Base-by-base conservation (phyloP, 2,329 filamentous ascomycete species). In the Monilinia aucupariae region DNA sequence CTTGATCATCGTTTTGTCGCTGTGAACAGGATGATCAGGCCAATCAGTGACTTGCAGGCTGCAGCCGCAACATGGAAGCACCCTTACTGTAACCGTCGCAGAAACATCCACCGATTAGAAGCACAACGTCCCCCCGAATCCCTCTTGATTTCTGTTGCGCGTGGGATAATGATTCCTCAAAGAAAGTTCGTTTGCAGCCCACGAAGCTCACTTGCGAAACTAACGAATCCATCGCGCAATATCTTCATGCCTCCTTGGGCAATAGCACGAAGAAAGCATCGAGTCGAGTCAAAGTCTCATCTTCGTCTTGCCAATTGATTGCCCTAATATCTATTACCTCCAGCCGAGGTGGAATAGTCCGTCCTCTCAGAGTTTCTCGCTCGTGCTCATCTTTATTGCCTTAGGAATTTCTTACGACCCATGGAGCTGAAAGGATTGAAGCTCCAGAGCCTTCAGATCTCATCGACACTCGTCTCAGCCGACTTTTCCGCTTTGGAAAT, bases 21-120 rank as follows among this genome's bases (percentile, higher is more conserved):
- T 47, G 27, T 34, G 53, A 22, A 45, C 17, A 56, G 41, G 47
- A 47, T 45, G 53, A 56, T 45, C 39, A 56, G 25, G 20, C 22
- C 27, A 30, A 56, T 56, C 27, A 56, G 27, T 56, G n/a, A 41
- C 53, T 45, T 56, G n/a, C 43, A 47, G 43, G 10, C 43, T 56
- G n/a, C 43, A 47, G 43, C n/a, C 43, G 13, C 12, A 47, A n/a
- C n/a, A 47, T n/a, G 43, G 10, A n/a, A n/a, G n/a, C 20, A 12
- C 8, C 43, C 12, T 22, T 22, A 47, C 27, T 30, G 27, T 30
- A 3, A n/a, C n/a, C n/a, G 41, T n/a, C 43, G 43, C 43, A 22
- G 4, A 22, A 12, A 12, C 22, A 4, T 10, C 10, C 3, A 25
- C 9, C 20, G 9, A 34, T 20, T n/a, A 27, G 34, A 17, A 34